Conservation (phyloP, 345 rosid species). For the Durio zibethinus region DNA sequence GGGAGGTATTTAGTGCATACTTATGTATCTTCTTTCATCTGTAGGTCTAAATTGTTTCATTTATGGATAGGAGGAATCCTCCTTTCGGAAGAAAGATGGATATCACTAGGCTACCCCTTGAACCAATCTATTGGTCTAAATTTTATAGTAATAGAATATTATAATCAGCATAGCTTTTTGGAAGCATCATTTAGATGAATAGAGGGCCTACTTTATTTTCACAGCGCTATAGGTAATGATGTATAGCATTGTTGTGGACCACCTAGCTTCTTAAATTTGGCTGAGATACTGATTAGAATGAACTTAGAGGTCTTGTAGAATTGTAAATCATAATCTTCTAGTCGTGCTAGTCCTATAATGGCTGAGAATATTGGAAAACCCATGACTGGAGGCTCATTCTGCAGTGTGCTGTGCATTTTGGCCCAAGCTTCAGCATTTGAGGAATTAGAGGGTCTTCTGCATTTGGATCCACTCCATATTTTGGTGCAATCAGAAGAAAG, state of each 20-base stretch:
- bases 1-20: not conserved
- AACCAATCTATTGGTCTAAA: not conserved
- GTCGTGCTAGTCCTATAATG: not conserved
- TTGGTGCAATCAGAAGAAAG: not conserved
- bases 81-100: not conserved
- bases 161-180: not conserved
- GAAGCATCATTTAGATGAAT: not conserved
- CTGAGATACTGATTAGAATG: not conserved
- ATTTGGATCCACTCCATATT: not conserved
- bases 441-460: not conserved
- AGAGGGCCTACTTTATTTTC: not conserved
- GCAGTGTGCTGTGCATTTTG: not conserved
- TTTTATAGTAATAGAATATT: not conserved
- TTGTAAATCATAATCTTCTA: not conserved
- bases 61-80: slow-evolving; percentile 1
- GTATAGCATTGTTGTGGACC: not conserved
- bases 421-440: not conserved
- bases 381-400: not conserved
- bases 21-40: not conserved
- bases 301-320: not conserved
- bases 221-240: not conserved
- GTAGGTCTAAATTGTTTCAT: not conserved
- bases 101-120: not conserved
- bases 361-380: not conserved
- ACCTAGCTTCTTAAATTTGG: not conserved